Base-by-base conservation (phyloP, 352 stramenopile genomes). In the Pythium vanterpoolii region DNA sequence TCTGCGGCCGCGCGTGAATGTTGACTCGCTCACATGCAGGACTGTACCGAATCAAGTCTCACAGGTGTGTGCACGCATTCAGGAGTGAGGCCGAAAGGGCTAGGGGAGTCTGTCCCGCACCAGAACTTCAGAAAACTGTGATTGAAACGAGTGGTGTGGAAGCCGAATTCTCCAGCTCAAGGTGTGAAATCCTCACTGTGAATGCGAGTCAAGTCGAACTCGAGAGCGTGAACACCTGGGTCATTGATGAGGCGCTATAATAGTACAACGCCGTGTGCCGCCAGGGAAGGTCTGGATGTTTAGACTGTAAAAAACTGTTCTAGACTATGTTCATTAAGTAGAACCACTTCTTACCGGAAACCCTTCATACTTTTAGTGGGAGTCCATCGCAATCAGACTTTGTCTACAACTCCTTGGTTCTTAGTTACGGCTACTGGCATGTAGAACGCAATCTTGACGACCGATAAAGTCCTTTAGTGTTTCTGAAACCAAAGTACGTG, bases 1-100 rank as follows among this genome's bases (percentile, higher is more conserved):
- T 58, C 51, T 58, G 51, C 42, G 46, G 8, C 18, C 27, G 39
- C 18, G 51, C 40, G 38, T 58, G 48, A 56, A 57, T 57, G 57
- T 58, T 64, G 28, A 53, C 39, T 40, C n/a, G 47, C 34, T 27
- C 23, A n/a, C 8, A 21, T 14, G 6, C 11, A 30, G 46, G 28
- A 40, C 28, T 53, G 28, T 19, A 40, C 40, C 1, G 46, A 47
- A 59, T 64, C 21, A 42, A 53, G n/a, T 61, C 21, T 64, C 34
- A 46, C 26, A 64, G 57, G 57, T 62, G 11, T 39, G 36, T 19
- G 57, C 57, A 28, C 57, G 57, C 57, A 64, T 64, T 64, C 56
- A 64, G 11, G 30, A 34, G 21, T 33, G 30, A 18, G 24, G 24
- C 38, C 24, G 52, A 18, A 26, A 54, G 46, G 45, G 45, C 9